Evolutionary conservation across 805 yeast genomes (phyloP).

Genomic region (Saccharomycopsis lassenensis): DNA sequence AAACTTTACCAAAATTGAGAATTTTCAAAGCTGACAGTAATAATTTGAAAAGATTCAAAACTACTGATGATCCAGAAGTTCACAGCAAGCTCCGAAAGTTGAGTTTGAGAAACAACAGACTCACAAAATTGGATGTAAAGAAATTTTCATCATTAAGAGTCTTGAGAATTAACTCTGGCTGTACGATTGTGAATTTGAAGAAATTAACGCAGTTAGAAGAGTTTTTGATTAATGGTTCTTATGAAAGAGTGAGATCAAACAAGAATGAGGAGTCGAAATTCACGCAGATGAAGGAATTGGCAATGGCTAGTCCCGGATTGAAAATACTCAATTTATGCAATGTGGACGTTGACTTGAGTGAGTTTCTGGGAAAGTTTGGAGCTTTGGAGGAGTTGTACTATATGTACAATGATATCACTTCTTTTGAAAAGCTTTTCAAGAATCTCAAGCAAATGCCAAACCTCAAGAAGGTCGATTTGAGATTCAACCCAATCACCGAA

Average conservation of each 20-base stretch:
- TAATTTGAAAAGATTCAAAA: constrained; percentile 1
- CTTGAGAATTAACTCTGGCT: constrained; percentile 32
- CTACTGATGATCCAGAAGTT: constrained; percentile 7
- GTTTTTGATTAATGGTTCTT: constrained; percentile 11
- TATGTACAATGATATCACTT: constrained; percentile 11
- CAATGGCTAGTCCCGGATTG: not conserved
- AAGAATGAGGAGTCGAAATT: not conserved
- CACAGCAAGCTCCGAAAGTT: constrained; percentile 14
- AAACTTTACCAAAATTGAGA: constrained; percentile 26
- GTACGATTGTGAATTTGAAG: constrained; percentile 5
- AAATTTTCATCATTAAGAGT: constrained; percentile 18
- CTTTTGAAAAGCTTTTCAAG: constrained; percentile 13
- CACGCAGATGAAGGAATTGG: not conserved
- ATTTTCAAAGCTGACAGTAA: constrained; percentile 19
- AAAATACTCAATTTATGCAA: too few species aligned
- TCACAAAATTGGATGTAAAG: constrained; percentile 5
- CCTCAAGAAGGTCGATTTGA: constrained; percentile 14
- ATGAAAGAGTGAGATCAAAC: not conserved
- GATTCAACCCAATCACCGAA: constrained; percentile 17
- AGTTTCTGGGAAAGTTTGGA: not conserved
- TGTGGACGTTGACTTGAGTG: too few species aligned
- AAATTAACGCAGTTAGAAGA: constrained; percentile 14
- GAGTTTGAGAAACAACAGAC: constrained; percentile 12
- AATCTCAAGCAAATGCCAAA: constrained; percentile 12
- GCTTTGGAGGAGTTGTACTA: constrained; percentile 13